Base-by-base conservation (phyloP, 73 alveolate genomes). In the Symbiodinium pilosum region DNA sequence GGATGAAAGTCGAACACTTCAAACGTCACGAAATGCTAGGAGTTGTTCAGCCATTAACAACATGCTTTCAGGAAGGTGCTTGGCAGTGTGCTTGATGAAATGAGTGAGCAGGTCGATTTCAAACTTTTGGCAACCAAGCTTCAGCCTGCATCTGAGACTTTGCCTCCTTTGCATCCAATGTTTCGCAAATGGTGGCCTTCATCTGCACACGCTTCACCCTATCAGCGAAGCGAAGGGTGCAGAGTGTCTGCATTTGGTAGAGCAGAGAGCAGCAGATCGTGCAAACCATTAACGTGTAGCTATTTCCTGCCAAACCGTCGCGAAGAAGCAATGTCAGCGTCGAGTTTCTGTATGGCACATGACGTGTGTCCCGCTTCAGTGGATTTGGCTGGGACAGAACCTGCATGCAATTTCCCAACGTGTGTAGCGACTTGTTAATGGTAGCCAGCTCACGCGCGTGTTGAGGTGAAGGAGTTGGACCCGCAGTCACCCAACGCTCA, bases 131-230 rank as follows among this genome's bases (percentile, higher is more conserved):
- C 81, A 64, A 2, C 81, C 81, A 9, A 64, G 81, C 30, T 64
- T 64, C 81, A 11, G 95, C 97, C 97, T 91, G 97, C 87, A 91
- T 91, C 97, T 91, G 97, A 18, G 41, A 40, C 89, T 71, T 87
- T 24, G 38, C 89, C 89, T 91, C 97, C 41, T 68, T 71, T 41
- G 34, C 47, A 38, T 91, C 97, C 56, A 69, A 39, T 32, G 75
- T 47, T 75, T 91, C 97, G 40, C 97, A 91, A 0, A 91, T 47
- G 43, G 43, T 24, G 42, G 89, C 89, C 89, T 71, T 91, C 97
- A 91, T 91, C 88, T 91, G 77, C 47, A 91, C 97, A 30, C 97
- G 97, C 68, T 91, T 91, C 97, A 91, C 97, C n/a, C 97, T 87
- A 38, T 91, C 97, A 39, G 97, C 97, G 43, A 91, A 91, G 75